phyloP scores from a whole-genome alignment of 495 filamentous ascomycete species.

The Xylaria sp. region DNA sequence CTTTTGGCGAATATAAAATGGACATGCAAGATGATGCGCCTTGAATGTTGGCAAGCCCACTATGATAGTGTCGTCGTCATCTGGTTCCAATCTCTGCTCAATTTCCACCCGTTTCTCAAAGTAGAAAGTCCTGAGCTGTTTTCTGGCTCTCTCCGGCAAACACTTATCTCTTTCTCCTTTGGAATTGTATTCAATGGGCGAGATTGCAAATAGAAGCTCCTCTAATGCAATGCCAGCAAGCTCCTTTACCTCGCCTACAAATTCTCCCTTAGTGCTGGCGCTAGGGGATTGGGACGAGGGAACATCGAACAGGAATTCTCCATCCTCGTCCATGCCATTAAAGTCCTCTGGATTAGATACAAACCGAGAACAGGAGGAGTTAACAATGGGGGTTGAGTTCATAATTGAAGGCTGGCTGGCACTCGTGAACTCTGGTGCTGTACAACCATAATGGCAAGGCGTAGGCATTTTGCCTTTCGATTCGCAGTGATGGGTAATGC shows the following conservation, averaged over 20 bases:
- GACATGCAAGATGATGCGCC: slow-evolving; percentile 25
- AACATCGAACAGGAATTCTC: neutral
- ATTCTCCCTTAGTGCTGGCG: neutral
- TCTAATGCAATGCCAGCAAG: slow-evolving; percentile 13
- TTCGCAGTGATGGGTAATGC: neutral
- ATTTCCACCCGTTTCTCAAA: slow-evolving; percentile 1
- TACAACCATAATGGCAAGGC: neutral
- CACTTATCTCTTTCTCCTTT: neutral
- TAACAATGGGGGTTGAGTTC: neutral
- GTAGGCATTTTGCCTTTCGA: neutral
- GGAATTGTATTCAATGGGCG: neutral
- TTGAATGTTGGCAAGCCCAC: neutral
- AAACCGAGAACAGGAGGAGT: neutral
- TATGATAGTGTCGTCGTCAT: slow-evolving; percentile 16
- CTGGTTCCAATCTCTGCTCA: slow-evolving; percentile 7
- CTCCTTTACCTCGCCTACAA: slow-evolving; percentile 1
- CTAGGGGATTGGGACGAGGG: neutral
- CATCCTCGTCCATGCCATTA: neutral
- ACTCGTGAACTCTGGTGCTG: neutral
- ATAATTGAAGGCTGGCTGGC: neutral
- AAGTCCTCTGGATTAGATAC: neutral
- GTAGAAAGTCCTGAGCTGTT: neutral
- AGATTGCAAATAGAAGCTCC: slow-evolving; percentile 6
- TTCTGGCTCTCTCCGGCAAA: neutral
- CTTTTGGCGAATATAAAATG: slow-evolving; percentile 27